phyloP scores from a whole-genome alignment of 2,329 filamentous ascomycete genomes.

The Penicillium sp. region DNA sequence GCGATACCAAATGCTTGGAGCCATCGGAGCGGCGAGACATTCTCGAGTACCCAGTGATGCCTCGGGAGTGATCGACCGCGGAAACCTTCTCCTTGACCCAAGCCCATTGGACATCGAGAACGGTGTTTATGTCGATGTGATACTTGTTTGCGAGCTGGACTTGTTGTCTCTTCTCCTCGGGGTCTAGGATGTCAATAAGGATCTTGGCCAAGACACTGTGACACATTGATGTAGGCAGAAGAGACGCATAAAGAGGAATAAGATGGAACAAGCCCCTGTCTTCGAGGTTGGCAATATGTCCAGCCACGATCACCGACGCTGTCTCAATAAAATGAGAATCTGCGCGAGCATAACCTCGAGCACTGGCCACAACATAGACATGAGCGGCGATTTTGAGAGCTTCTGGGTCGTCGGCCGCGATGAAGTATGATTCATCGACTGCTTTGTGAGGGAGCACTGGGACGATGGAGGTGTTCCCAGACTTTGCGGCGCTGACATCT shows the following conservation, averaged over 20 bases:
- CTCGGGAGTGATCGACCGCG: constrained; percentile 34
- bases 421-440: constrained; percentile 51
- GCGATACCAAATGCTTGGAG: constrained; percentile 59
- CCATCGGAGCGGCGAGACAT: constrained; percentile 55
- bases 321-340: constrained; percentile 65
- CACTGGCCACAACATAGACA: constrained; percentile 65
- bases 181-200: constrained; percentile 70
- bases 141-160: constrained; percentile 75
- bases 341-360: constrained; percentile 53
- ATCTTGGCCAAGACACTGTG: constrained; percentile 75
- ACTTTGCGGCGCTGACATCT: constrained; percentile 30
- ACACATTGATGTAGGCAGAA: constrained; percentile 65
- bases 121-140: constrained; percentile 69
- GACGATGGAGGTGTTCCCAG: constrained; percentile 34
- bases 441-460: constrained; percentile 50
- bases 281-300: constrained; percentile 79
- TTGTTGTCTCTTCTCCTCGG: constrained; percentile 65
- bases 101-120: constrained; percentile 69
- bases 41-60: constrained; percentile 33
- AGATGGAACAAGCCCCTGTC: constrained; percentile 72
- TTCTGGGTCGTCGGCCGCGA: constrained; percentile 53
- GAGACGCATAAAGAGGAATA: constrained; percentile 85
- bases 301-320: constrained; percentile 62
- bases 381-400: constrained; percentile 70
- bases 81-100: constrained; percentile 41